These are phyloP conservation scores for Apiospora rasikravindrae DNA, from an alignment of 2,329 filamentous ascomycete genomes.

Conservation along the genomic window DNA sequence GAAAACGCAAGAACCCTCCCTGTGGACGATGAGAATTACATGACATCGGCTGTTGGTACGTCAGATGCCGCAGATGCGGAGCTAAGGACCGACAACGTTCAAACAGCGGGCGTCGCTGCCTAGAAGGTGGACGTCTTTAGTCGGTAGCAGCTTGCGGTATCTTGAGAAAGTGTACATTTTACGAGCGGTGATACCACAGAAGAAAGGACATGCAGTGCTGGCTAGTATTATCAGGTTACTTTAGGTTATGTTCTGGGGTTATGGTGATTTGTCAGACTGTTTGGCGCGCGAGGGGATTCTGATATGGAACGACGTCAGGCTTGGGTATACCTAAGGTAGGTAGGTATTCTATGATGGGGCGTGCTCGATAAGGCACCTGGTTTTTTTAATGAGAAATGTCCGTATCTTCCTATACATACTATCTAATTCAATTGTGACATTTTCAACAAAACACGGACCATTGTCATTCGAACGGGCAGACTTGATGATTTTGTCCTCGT, in stretches of 20 bases:
- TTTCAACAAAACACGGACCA: not conserved
- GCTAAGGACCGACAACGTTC: not conserved
- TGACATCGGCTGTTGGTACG: conserved; percentile 13
- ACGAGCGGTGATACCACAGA: not conserved
- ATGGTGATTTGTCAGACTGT: not conserved
- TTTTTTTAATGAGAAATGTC: not conserved
- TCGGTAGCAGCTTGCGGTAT: not conserved
- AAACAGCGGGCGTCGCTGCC: not conserved
- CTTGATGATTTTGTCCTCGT: not conserved
- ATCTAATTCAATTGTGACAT: not conserved
- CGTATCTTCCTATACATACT: not conserved
- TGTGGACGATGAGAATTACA: not conserved
- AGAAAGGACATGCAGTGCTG: not conserved
- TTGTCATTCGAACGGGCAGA: not conserved
- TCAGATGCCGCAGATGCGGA: not conserved
- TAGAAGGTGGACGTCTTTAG: conserved; percentile 10
- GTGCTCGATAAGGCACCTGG: not conserved
- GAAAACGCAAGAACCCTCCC: not conserved
- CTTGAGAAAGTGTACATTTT: not conserved
- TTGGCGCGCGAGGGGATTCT: not conserved
- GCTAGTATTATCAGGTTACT: not conserved
- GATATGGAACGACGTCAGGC: not conserved
- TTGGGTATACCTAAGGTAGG: not conserved
- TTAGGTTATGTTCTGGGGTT: not conserved
- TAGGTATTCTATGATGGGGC: not conserved